Evolutionary conservation across 2,329 filamentous ascomycete genomes (phyloP), one percentile per base, ranked within the genome.

Genomic region (Pseudogymnoascus sp.): DNA sequence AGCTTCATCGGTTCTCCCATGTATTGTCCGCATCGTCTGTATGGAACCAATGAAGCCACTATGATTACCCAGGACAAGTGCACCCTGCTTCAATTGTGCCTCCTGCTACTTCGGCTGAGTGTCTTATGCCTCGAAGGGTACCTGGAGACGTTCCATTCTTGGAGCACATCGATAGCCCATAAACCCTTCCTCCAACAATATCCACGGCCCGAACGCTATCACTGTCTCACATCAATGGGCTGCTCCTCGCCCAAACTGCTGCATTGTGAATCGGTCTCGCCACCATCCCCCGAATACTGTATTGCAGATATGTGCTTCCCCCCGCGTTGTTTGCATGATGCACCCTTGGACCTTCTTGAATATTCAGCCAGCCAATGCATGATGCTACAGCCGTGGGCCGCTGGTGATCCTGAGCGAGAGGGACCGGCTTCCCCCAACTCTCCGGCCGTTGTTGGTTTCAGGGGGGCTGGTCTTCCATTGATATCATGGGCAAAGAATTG

Each of bases 271-370:
- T 43, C 20, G 20, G 6, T 43, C 39, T 25, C 20, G 37, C 20
- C 18, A 43, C 20, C 39, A 25, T 47, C 2, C 22, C 14, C 22
- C 22, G n/a, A 47, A 47, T 22, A 47, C 41, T 47, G 6, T 57
- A 22, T 25, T 58, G 36, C 11, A 37, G 37, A 58, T 61, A 61
- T 58, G 33, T 61, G 39, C 35, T 41, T 39, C 36, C 6, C 35
- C 62, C 57, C 28, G 20, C 47, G 28, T 62, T 60, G 39, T 62
- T 60, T 39, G 33, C 41, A 61, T 62, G 15, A 62, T 62, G 28
- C 50, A 58, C 38, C 36, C 6, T 6, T 2, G 9, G 0, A 12
- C 38, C 18, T 6, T 4, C 9, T 41, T 14, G 18, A 28, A 14
- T 22, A 28, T 28, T 47, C 6, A 47, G n/a, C n/a, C 6, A 3